Conservation (phyloP, 495 filamentous ascomycete species). For the Aspergillus funiculosus region DNA sequence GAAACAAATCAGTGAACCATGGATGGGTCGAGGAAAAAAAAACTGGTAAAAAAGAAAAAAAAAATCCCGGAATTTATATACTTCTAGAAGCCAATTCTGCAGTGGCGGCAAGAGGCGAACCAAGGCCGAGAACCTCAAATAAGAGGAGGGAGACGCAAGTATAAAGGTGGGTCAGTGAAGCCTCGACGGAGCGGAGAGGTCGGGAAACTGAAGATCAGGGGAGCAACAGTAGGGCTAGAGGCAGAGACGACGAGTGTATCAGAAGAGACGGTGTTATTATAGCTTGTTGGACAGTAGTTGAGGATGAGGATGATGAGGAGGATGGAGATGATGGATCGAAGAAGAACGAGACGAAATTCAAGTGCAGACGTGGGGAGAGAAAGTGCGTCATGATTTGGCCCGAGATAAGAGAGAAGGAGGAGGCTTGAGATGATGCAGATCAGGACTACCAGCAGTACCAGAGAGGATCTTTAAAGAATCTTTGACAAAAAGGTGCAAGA, state of each 20-base stretch:
- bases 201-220: constrained; percentile 2
- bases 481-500: constrained; percentile 6
- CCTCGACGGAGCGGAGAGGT: background rate
- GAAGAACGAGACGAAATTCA: no score
- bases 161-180: constrained; percentile 10
- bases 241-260: background rate
- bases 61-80: constrained; percentile 1
- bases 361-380: constrained; percentile 24
- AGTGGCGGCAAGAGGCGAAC: constrained; percentile 9
- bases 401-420: constrained; percentile 12
- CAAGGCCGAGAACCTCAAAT: constrained; percentile 2
- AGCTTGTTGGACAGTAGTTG: constrained; percentile 7
- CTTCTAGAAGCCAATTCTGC: constrained; percentile 9
- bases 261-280: background rate
- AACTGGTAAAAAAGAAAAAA: background rate
- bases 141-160: constrained; percentile 1
- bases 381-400: constrained; percentile 44
- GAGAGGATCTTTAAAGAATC: no score
- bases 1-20: background rate
- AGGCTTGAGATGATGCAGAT: constrained; percentile 1
- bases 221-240: background rate
- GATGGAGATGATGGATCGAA: constrained; percentile 29
- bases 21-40: background rate
- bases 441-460: no score
- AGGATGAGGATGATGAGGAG: constrained; percentile 15